phyloP scores from a whole-genome alignment of 805 yeast genomes.

The Lipomyces kockii region DNA sequence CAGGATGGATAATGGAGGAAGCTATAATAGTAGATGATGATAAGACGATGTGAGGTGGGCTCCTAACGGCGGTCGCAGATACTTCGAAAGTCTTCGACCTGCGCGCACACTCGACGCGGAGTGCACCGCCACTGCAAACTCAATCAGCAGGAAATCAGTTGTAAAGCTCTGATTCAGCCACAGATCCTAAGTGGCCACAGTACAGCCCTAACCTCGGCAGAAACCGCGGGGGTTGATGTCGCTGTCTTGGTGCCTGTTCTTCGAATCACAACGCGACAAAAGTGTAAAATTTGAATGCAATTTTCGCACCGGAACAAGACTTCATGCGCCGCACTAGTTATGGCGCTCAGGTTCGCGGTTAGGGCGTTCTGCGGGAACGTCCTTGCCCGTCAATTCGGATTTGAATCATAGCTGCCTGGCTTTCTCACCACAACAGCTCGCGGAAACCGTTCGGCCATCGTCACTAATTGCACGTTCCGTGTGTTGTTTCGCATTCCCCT shows the following conservation, averaged over 20 bases:
- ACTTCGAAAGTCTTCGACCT: neutral
- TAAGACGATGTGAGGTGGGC: no score
- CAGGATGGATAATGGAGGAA: neutral
- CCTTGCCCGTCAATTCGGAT: no score
- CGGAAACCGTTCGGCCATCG: no score
- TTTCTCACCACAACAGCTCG: no score
- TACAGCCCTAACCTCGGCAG: neutral
- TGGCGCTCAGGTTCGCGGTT: no score
- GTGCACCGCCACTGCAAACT: slow-evolving; percentile 1
- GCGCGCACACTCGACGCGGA: neutral
- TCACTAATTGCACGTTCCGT: no score
- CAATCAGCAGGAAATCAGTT: neutral
- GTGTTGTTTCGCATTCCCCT: no score
- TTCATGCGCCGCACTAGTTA: neutral
- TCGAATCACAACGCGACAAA: neutral
- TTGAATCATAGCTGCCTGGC: no score
- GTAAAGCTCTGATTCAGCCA: no score
- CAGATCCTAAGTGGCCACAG: neutral
- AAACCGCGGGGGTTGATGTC: neutral
- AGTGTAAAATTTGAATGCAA: neutral
- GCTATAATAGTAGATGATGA: neutral
- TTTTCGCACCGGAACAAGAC: neutral
- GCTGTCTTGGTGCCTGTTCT: neutral
- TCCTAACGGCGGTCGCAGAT: neutral
- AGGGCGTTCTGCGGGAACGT: no score